Evolutionary conservation across 768 basidiomycete genomes (phyloP).

Genomic region (Lepiota brunneoincarnata): DNA sequence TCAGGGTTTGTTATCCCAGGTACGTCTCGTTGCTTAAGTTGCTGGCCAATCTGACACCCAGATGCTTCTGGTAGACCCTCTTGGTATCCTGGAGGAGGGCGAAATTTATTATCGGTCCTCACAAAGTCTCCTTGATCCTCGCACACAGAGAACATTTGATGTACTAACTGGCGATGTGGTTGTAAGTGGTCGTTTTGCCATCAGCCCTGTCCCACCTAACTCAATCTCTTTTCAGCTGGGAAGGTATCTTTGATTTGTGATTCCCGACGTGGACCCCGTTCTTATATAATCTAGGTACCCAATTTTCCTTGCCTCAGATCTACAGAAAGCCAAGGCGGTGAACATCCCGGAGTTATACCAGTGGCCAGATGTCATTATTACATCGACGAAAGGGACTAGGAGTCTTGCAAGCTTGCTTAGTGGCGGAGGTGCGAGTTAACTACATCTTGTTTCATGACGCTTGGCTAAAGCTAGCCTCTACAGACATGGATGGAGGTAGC

Average conservation of each 20-base stretch:
- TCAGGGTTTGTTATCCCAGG: constrained; percentile 71
- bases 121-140: constrained; percentile 33
- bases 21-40: constrained; percentile 22
- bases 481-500: constrained; percentile 81
- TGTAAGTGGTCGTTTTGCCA: constrained; percentile 45
- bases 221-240: constrained; percentile 29
- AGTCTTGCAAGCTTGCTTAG: constrained; percentile 65
- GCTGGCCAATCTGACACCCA: not conserved
- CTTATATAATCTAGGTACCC: constrained; percentile 49
- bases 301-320: constrained; percentile 66
- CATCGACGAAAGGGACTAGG: constrained; percentile 50
- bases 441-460: not conserved
- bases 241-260: constrained; percentile 19
- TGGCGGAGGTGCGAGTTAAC: constrained; percentile 58
- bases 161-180: constrained; percentile 57
- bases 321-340: constrained; percentile 69
- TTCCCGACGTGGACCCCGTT: not conserved
- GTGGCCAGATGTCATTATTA: constrained; percentile 60
- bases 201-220: too few species aligned
- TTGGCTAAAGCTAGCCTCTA: constrained; percentile 1
- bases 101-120: constrained; percentile 62
- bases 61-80: constrained; percentile 56
- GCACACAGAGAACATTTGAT: constrained; percentile 38
- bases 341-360: constrained; percentile 42
- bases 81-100: constrained; percentile 56